These are phyloP conservation scores for Curvularia verruculosa DNA, from an alignment of 2,329 filamentous ascomycete species.

Conservation along the genomic window DNA sequence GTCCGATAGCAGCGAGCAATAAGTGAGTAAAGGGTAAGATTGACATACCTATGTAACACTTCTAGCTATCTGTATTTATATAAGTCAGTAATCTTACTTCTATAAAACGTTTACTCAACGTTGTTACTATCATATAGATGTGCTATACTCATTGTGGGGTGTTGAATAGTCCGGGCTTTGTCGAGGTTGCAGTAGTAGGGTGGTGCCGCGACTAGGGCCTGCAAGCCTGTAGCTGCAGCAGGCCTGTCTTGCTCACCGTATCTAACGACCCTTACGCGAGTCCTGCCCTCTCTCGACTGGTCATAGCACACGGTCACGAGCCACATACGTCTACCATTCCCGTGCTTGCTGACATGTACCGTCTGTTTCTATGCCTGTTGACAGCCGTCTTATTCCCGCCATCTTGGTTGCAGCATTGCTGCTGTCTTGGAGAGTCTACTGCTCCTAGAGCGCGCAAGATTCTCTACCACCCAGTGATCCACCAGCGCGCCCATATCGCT, in stretches of 20 bases:
- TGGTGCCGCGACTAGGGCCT: slow-evolving; percentile 25
- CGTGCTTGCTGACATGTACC: not conserved
- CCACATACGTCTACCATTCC: not conserved
- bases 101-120: no score
- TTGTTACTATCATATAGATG: no score
- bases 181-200: slow-evolving; percentile 23
- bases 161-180: no score
- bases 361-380: not conserved
- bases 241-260: slow-evolving; percentile 26
- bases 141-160: no score
- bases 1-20: no score
- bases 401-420: not conserved
- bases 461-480: no score
- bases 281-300: slow-evolving; percentile 8
- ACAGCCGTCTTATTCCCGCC: not conserved
- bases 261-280: slow-evolving; percentile 26
- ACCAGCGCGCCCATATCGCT: no score
- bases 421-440: not conserved
- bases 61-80: no score
- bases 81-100: no score
- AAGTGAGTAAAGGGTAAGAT: no score
- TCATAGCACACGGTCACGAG: slow-evolving; percentile 3
- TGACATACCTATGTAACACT: no score
- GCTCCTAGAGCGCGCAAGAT: not conserved
- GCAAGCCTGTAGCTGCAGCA: slow-evolving; percentile 30